phyloP scores from a whole-genome alignment of 495 filamentous ascomycete genomes.

The Xylaria bambusicola region DNA sequence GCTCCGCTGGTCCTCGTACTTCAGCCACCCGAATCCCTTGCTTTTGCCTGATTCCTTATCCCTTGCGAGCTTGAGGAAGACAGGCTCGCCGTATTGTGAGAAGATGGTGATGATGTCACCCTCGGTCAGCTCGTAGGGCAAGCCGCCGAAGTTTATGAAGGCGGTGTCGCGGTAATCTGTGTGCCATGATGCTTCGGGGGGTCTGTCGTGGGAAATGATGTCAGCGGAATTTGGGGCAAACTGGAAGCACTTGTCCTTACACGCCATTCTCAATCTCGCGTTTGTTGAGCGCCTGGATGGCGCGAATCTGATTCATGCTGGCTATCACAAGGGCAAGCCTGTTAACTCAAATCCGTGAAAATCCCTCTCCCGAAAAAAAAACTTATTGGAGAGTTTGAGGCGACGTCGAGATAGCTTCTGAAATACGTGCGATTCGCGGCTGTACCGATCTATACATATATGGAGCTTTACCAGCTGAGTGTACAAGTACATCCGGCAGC shows the following conservation, averaged over 20 bases:
- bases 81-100: slow-evolving; percentile 94
- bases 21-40: slow-evolving; percentile 90
- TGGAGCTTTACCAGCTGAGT: no score
- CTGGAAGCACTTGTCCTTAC: slow-evolving; percentile 43
- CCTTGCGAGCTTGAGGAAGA: slow-evolving; percentile 83
- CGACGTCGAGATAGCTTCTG: no score
- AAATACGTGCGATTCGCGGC: no score
- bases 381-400: no score
- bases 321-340: background rate
- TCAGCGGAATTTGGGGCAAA: background rate
- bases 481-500: no score
- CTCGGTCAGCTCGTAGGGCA: slow-evolving; percentile 92
- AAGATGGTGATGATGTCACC: slow-evolving; percentile 97
- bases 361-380: no score
- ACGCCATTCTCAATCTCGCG: slow-evolving; percentile 87
- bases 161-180: slow-evolving; percentile 96
- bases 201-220: slow-evolving; percentile 39
- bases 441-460: no score
- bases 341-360: background rate
- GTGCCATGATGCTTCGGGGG: slow-evolving; percentile 92
- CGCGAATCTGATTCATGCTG: slow-evolving; percentile 87
- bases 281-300: slow-evolving; percentile 91
- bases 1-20: slow-evolving; percentile 97
- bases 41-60: slow-evolving; percentile 97
- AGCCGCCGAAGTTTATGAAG: slow-evolving; percentile 92